A percentile compares a stretch with the other conserved stretches of the same genome.
Evolutionary conservation across 805 yeast species (phyloP).

Genomic region (Hanseniaspora mollemarum): DNA sequence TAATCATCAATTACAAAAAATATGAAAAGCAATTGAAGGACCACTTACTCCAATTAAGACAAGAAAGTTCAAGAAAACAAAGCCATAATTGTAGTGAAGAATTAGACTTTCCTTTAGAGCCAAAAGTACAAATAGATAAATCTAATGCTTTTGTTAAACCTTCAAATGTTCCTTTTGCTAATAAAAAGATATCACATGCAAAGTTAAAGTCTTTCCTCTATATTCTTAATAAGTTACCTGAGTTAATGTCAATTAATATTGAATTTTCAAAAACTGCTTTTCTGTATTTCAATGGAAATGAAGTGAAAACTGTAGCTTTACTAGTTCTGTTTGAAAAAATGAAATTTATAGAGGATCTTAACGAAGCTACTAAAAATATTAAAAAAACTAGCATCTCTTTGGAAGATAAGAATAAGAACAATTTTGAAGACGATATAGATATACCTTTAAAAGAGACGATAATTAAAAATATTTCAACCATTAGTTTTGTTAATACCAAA

Average conservation of each 20-base stretch:
- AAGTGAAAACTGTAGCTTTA: slow-evolving; percentile 15
- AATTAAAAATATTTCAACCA: neutral
- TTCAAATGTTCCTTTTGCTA: neutral
- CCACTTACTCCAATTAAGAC: neutral
- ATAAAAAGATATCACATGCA: neutral
- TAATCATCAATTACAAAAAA: neutral
- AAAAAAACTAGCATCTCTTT: neutral
- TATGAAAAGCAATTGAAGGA: neutral
- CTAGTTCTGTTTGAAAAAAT: neutral
- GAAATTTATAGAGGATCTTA: neutral
- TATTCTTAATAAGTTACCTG: slow-evolving; percentile 9
- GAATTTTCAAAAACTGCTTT: slow-evolving; percentile 34
- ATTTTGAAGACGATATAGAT: neutral
- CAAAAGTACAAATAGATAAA: neutral
- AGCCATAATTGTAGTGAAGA: neutral
- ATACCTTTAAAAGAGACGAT: neutral
- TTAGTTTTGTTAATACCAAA: neutral
- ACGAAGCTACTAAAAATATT: neutral
- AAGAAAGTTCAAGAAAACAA: neutral
- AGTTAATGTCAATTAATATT: slow-evolving; percentile 31
- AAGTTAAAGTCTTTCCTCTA: neutral
- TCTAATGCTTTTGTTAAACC: neutral
- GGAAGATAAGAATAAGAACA: neutral
- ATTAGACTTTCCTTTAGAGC: neutral
- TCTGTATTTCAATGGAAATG: slow-evolving; percentile 37